Percentiles rank a stretch among this genome's conserved stretches.
Evolutionary conservation across 2,329 filamentous ascomycete species (phyloP).

Genomic region (Sordariomycetes sp.): DNA sequence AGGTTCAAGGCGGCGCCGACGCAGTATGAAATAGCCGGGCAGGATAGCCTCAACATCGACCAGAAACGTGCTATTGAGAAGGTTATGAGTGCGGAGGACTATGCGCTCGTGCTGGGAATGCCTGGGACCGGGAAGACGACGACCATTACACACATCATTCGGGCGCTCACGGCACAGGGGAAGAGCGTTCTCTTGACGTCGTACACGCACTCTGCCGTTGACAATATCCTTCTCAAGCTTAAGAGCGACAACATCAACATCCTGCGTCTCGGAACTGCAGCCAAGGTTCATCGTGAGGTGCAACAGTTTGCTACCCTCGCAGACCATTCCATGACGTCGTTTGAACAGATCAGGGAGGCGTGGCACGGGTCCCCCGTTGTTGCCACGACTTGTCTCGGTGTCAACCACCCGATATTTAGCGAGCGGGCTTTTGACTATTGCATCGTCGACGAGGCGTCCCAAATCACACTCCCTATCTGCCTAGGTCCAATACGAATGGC

Average conservation of each 20-base stretch:
- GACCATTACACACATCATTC: constrained; percentile 94
- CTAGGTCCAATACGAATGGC: constrained; percentile 89
- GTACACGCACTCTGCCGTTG: constrained; percentile 94
- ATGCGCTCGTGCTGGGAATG: constrained; percentile 96
- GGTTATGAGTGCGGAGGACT: constrained; percentile 90
- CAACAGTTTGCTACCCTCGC: constrained; percentile 74
- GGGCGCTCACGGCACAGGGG: constrained; percentile 72
- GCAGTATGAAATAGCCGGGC: constrained; percentile 34
- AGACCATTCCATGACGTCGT: constrained; percentile 56
- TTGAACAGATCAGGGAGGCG: constrained; percentile 70
- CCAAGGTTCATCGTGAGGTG: constrained; percentile 82
- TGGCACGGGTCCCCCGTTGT: constrained; percentile 85
- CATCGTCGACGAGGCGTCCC: constrained; percentile 94
- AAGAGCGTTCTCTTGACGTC: constrained; percentile 91
- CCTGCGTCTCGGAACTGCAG: constrained; percentile 69
- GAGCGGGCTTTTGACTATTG: constrained; percentile 93
- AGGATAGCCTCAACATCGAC: constrained; percentile 68
- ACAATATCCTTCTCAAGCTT: constrained; percentile 94
- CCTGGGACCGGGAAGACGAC: constrained; percentile 97
- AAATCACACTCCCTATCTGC: constrained; percentile 92
- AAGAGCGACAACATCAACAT: constrained; percentile 65
- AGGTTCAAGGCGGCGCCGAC: constrained; percentile 56
- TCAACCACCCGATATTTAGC: constrained; percentile 79
- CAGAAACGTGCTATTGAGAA: constrained; percentile 81
- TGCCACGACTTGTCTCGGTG: constrained; percentile 86